A percentile compares a stretch with the other conserved stretches of the same genome.
These are phyloP conservation scores for Teunomyces stri DNA, from an alignment of 805 yeast genomes.

Conservation along the genomic window DNA sequence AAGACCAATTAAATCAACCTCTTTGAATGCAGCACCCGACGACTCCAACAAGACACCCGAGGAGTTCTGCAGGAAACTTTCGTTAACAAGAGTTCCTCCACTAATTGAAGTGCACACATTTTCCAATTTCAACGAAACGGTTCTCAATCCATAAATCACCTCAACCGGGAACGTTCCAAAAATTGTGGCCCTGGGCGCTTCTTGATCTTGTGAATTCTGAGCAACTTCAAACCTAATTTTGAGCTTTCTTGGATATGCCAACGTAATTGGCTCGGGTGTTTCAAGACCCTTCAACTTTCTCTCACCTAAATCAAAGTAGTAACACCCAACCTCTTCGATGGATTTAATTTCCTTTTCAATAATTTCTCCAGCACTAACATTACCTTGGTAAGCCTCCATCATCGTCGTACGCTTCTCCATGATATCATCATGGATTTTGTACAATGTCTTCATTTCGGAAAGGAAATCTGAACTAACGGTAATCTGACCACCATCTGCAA, in stretches of 20 bases:
- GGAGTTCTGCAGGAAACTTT: constrained; percentile 23
- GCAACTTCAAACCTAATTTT: constrained; percentile 54
- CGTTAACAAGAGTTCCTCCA: constrained; percentile 36
- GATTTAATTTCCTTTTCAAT: constrained; percentile 64
- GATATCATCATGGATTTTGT: constrained; percentile 46
- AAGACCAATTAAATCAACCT: constrained; percentile 49
- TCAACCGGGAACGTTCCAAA: constrained; percentile 44
- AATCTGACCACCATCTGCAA: constrained; percentile 98
- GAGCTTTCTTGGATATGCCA: constrained; percentile 68
- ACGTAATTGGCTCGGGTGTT: constrained; percentile 82
- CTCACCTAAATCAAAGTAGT: constrained; percentile 71
- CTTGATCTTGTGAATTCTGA: constrained; percentile 22
- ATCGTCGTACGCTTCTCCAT: constrained; percentile 21
- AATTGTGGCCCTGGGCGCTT: constrained; percentile 29
- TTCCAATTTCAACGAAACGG: constrained; percentile 57
- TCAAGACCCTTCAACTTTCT: constrained; percentile 91
- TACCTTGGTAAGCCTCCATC: constrained; percentile 46
- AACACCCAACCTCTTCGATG: constrained; percentile 68
- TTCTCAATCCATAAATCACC: constrained; percentile 50
- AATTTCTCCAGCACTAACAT: constrained; percentile 48
- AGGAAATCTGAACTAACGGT: constrained; percentile 81
- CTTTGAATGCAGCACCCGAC: constrained; percentile 20
- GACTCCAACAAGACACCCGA: constrained; percentile 22
- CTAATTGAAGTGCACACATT: constrained; percentile 50
- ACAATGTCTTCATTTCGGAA: constrained; percentile 62